phyloP scores from a whole-genome alignment of 1,284 basidiomycete species.

The Cryptococcus neoformans region DNA sequence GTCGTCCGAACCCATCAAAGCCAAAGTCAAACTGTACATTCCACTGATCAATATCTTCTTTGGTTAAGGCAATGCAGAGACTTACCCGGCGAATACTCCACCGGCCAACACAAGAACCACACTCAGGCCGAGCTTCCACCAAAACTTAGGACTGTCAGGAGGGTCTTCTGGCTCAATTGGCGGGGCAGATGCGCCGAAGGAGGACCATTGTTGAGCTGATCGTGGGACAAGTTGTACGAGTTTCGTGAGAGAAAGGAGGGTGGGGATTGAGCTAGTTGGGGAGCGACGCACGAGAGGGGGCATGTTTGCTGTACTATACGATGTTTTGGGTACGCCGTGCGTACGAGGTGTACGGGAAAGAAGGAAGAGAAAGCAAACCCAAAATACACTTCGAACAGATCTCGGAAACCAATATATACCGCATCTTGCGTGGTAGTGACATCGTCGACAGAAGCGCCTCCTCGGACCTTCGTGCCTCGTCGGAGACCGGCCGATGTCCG shows the following conservation, averaged over 20 bases:
- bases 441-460: too few relatives aligned
- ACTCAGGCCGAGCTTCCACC: conserved; percentile 66
- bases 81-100: conserved; percentile 81
- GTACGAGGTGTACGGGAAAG: background rate
- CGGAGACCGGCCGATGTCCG: too few relatives aligned
- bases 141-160: conserved; percentile 52
- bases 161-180: conserved; percentile 38
- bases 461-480: too few relatives aligned
- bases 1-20: conserved; percentile 92
- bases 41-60: background rate
- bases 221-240: conserved; percentile 31
- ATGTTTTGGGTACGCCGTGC: background rate
- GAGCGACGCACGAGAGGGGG: conserved; percentile 7
- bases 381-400: background rate
- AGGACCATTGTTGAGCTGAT: conserved; percentile 9
- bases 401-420: too few relatives aligned
- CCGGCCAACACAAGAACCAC: conserved; percentile 67
- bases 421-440: too few relatives aligned
- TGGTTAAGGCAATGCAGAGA: conserved; percentile 8
- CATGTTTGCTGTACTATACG: conserved; percentile 1
- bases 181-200: conserved; percentile 1
- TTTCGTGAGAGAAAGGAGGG: conserved; percentile 37
- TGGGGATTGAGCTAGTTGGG: conserved; percentile 22
- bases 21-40: conserved; percentile 65
- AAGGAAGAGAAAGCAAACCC: background rate